Evolutionary conservation across 345 rosid species (phyloP).

Genomic region (Eucalyptus decipiens): DNA sequence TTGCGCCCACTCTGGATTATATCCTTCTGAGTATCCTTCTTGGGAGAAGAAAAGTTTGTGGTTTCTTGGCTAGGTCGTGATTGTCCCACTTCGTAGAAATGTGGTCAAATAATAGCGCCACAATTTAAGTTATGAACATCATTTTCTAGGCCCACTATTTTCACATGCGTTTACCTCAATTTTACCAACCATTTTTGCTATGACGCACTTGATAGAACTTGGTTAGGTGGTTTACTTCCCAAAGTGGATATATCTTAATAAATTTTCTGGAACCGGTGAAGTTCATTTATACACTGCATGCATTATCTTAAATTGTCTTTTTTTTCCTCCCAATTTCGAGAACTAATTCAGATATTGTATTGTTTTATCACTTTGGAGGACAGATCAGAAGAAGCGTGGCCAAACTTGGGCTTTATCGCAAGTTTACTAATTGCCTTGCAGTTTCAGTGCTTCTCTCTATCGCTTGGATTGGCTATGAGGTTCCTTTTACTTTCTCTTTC

Average conservation of each 20-base stretch:
- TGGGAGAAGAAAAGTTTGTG: background rate
- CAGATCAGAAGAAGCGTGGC: conserved; percentile 26
- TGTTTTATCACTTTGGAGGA: background rate
- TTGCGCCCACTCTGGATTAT: background rate
- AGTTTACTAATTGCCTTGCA: conserved; percentile 39
- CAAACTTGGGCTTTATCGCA: conserved; percentile 36
- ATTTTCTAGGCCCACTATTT: background rate
- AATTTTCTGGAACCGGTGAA: background rate
- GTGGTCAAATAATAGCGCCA: background rate
- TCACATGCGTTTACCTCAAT: background rate
- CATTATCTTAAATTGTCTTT: background rate
- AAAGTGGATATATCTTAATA: background rate
- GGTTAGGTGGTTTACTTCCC: background rate
- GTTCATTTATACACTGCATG: background rate
- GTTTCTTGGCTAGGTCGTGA: background rate
- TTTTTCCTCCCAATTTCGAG: background rate
- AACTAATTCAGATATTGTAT: background rate
- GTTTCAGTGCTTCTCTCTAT: conserved; percentile 32
- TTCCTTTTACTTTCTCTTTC: background rate
- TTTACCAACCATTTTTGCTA: background rate
- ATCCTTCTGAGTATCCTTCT: background rate
- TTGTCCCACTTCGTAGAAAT: background rate
- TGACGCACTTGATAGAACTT: background rate
- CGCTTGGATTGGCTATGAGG: conserved; percentile 48
- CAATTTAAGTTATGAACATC: background rate